Percentiles rank a stretch among this genome's conserved stretches.
These are phyloP conservation scores for Diutina scorzettiae DNA, from an alignment of 1,139 yeast species.

Conservation along the genomic window DNA sequence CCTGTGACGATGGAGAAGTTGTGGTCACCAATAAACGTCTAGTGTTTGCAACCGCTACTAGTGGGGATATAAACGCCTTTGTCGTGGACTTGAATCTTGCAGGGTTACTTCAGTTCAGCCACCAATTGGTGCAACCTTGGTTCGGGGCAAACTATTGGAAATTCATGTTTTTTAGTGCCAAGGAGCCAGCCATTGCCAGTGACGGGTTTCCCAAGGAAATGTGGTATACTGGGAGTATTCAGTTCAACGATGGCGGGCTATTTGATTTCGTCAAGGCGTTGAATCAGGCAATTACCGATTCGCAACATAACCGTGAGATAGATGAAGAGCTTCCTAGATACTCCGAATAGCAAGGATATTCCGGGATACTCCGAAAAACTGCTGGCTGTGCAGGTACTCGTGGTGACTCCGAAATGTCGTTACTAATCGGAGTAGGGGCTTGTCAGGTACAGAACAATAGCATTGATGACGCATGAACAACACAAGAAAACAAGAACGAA, in stretches of 20 bases:
- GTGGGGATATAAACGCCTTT: conserved; percentile 30
- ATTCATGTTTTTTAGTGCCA: conserved; percentile 25
- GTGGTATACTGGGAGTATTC: conserved; percentile 25
- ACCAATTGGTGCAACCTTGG: conserved; percentile 38
- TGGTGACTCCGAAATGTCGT: too few relatives aligned
- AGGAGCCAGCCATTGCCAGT: conserved; percentile 18
- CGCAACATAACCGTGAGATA: conserved; percentile 23
- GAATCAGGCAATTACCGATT: conserved; percentile 19
- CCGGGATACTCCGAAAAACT: background rate
- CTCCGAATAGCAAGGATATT: background rate
- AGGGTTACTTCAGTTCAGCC: conserved; percentile 16
- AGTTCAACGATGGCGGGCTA: conserved; percentile 39
- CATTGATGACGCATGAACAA: too few relatives aligned
- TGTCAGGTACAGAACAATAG: too few relatives aligned
- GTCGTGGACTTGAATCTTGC: conserved; percentile 18
- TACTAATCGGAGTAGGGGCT: too few relatives aligned
- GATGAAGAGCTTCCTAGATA: conserved; percentile 38
- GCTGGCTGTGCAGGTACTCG: too few relatives aligned
- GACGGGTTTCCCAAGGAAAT: conserved; percentile 34
- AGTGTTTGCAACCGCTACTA: conserved; percentile 22
- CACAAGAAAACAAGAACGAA: too few relatives aligned
- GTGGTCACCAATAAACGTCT: conserved; percentile 27
- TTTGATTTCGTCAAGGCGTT: conserved; percentile 24
- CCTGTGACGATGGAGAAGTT: conserved; percentile 17
- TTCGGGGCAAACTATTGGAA: conserved; percentile 43